phyloP scores from a whole-genome alignment of 805 yeast species.

The Lipomyces yamanashiensis region DNA sequence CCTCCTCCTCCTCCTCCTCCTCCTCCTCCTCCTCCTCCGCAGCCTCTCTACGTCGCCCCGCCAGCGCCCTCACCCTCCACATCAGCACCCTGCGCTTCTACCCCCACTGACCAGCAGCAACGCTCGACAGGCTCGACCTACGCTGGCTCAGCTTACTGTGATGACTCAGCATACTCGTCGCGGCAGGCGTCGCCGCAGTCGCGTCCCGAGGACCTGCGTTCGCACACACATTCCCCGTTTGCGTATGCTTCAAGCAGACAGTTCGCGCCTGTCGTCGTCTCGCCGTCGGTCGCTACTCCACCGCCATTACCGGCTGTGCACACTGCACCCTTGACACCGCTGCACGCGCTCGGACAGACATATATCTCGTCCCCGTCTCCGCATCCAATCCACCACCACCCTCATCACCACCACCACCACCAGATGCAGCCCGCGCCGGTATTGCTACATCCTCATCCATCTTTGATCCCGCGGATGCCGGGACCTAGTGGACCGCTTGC shows the following conservation, averaged over 20 bases:
- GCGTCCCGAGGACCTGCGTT: neutral
- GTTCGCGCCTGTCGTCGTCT: no score
- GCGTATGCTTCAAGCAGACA: neutral
- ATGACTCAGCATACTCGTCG: neutral
- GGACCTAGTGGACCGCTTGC: neutral
- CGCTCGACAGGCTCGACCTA: neutral
- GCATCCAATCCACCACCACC: neutral
- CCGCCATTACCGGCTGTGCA: no score
- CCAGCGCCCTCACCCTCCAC: neutral
- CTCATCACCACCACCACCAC: neutral
- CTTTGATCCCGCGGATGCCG: constrained; percentile 8
- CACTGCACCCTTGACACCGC: no score
- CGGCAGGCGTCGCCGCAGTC: constrained; percentile 6
- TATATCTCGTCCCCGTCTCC: constrained; percentile 1
- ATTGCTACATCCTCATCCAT: constrained; percentile 1
- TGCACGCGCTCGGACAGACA: neutral
- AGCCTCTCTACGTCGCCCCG: constrained; percentile 1
- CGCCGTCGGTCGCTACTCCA: no score
- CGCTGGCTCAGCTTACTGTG: no score
- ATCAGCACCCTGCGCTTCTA: neutral
- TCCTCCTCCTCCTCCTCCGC: neutral
- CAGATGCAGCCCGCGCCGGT: neutral
- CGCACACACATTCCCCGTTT: neutral
- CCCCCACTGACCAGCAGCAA: neutral
- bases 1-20: neutral